These are phyloP conservation scores for Neostapfia colusana DNA, from an alignment of 176 grass and related monocot genomes.

Conservation along the genomic window DNA sequence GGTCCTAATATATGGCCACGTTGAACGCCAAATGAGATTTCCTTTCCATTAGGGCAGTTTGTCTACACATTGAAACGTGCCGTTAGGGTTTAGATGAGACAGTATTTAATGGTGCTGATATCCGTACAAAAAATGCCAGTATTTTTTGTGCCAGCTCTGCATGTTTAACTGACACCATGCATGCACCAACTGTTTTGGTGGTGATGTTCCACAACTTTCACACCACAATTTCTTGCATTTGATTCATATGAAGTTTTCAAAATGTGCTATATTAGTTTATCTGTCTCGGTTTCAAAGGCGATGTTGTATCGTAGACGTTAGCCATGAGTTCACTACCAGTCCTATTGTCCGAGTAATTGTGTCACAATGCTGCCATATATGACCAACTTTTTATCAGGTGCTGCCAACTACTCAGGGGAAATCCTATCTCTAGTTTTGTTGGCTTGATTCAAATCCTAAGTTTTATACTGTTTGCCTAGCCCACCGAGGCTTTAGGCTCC, in stretches of 20 bases:
- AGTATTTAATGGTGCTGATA: neutral
- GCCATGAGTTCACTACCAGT: neutral
- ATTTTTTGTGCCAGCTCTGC: constrained; percentile 5
- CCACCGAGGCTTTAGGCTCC: neutral
- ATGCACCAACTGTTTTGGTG: neutral
- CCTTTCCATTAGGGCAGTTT: neutral
- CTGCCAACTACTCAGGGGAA: neutral
- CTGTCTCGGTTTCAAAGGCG: neutral
- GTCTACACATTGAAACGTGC: constrained; percentile 10
- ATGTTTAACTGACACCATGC: neutral
- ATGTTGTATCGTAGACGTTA: neutral
- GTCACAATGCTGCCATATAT: constrained; percentile 3
- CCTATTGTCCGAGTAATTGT: neutral
- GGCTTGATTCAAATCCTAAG: neutral
- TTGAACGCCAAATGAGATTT: neutral
- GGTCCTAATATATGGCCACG: neutral
- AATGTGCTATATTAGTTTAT: neutral
- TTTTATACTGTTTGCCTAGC: neutral
- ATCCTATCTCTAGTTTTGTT: neutral
- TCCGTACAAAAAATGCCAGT: constrained; percentile 1
- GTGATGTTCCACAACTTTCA: neutral
- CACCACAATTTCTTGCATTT: neutral
- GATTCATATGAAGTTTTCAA: neutral
- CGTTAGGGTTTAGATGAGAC: constrained; percentile 40
- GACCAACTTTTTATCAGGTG: neutral